Evolutionary conservation across 176 grass and related monocot genomes (phyloP), one percentile per base, ranked within the genome.

Genomic region (Zoysia pacifica): DNA sequence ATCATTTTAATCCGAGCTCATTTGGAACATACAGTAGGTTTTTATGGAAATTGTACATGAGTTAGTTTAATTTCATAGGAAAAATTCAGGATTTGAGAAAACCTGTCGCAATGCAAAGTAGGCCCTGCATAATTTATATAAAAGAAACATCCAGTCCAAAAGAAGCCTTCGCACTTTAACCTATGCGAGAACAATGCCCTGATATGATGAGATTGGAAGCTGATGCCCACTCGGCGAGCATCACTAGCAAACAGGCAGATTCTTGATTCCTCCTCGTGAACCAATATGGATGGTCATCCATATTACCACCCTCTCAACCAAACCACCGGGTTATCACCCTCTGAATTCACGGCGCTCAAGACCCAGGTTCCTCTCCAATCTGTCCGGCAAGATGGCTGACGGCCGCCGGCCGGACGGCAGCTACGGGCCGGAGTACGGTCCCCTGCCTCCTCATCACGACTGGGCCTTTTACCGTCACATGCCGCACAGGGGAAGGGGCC

Each of bases 381-480:
- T 39, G 37, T 5, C 64, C 9, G 5, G 15, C 20, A 15, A 75
- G 38, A 70, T 85, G 48, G 35, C 16, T 2, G 44, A 77, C 28
- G 15, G 70, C 70, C 52, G n/a, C 15, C 48, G 48, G 63, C 45
- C 28, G 3, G 82, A 74, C 1, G 65, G 76, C 54, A 89, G 82
- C 48, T 75, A 68, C 7, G 63, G 81, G 12, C 71, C 72, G 12
- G 76, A 89, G 76, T 55, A 81, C 6, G 76, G 65, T 1, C 69
- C 70, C 40, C 46, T 74, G 45, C 72, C 77, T 40, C 87, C 40
- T 43, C 55, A 84, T 51, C 55, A 65, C 1, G 64, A 89, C 11
- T n/a, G 69, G 9, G 51, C 9, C 77, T n/a, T 39, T 46, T 48
- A 81, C 76, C 48, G 37, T 53, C 62, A 71, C 68, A 42, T 55